phyloP scores from a whole-genome alignment of 2,329 filamentous ascomycete species.

The Colletotrichum theobromicola region DNA sequence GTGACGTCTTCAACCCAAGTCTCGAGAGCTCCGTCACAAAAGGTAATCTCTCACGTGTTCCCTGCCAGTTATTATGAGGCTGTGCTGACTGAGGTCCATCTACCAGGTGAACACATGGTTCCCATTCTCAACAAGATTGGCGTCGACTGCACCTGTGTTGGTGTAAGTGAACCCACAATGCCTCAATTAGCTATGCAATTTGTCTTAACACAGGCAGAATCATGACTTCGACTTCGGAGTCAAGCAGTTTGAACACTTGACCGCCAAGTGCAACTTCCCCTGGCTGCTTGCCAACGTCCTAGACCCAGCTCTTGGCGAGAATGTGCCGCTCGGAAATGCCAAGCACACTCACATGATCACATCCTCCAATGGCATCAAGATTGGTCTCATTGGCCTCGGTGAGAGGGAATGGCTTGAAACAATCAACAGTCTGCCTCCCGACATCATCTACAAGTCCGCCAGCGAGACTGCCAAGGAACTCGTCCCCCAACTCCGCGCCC shows the following conservation, averaged over 20 bases:
- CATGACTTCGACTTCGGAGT: constrained; percentile 94
- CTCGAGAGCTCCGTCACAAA: constrained; percentile 90
- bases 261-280: constrained; percentile 79
- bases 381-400: constrained; percentile 84
- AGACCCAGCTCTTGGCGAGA: constrained; percentile 79
- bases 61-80: background rate
- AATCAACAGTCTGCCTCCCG: constrained; percentile 83
- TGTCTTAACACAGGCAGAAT: constrained; percentile 59
- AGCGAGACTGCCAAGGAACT: constrained; percentile 77
- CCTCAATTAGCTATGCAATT: background rate
- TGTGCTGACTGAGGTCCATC: background rate
- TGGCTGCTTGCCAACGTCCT: constrained; percentile 91
- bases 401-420: constrained; percentile 91
- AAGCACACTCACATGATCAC: constrained; percentile 78
- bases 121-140: constrained; percentile 79
- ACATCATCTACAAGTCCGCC: constrained; percentile 82
- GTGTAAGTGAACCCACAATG: constrained; percentile 58
- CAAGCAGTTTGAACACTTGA: constrained; percentile 76
- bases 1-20: constrained; percentile 91
- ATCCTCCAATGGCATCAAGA: constrained; percentile 81
- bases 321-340: constrained; percentile 77
- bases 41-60: constrained; percentile 47
- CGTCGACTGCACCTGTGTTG: constrained; percentile 82
- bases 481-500: constrained; percentile 72
- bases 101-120: constrained; percentile 79